A percentile compares a stretch with the other conserved stretches of the same genome.
Conservation (phyloP, 2,329 filamentous ascomycete genomes). For the Coniella vitis region DNA sequence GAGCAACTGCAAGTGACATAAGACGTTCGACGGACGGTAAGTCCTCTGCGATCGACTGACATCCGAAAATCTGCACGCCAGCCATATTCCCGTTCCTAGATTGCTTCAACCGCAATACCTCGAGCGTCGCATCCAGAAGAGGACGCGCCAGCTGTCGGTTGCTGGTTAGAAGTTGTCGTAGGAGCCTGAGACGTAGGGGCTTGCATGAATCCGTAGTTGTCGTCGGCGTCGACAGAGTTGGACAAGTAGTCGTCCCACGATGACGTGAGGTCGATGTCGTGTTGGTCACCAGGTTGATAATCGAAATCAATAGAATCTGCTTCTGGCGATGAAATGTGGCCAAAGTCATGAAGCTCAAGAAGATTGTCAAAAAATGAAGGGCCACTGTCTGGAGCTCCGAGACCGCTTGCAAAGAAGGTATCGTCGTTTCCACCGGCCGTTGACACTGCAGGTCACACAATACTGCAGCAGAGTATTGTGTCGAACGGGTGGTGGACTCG, state of each 20-base stretch:
- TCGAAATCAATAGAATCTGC: slow-evolving; percentile 58
- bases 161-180: slow-evolving; percentile 63
- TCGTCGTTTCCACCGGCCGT: slow-evolving; percentile 58
- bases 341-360: slow-evolving; percentile 32
- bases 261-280: slow-evolving; percentile 22
- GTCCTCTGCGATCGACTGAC: slow-evolving; percentile 4
- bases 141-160: slow-evolving; percentile 70
- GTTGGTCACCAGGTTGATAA: slow-evolving; percentile 56
- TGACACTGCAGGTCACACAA: slow-evolving; percentile 99
- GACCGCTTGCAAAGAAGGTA: slow-evolving; percentile 30
- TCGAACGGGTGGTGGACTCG: slow-evolving; percentile 69
- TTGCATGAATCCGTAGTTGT: slow-evolving; percentile 44
- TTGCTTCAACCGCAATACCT: slow-evolving; percentile 56
- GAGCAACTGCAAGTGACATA: slow-evolving; percentile 40
- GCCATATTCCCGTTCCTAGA: slow-evolving; percentile 9
- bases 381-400: slow-evolving; percentile 52
- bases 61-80: background rate
- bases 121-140: slow-evolving; percentile 66
- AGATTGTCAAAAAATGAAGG: slow-evolving; percentile 53
- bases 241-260: slow-evolving; percentile 40
- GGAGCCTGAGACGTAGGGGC: slow-evolving; percentile 54
- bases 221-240: slow-evolving; percentile 33
- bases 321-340: slow-evolving; percentile 55
- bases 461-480: slow-evolving; percentile 99
- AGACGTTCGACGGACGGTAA: slow-evolving; percentile 32